phyloP scores from a whole-genome alignment of 2,329 filamentous ascomycete genomes.

The Aureobasidium sp. region DNA sequence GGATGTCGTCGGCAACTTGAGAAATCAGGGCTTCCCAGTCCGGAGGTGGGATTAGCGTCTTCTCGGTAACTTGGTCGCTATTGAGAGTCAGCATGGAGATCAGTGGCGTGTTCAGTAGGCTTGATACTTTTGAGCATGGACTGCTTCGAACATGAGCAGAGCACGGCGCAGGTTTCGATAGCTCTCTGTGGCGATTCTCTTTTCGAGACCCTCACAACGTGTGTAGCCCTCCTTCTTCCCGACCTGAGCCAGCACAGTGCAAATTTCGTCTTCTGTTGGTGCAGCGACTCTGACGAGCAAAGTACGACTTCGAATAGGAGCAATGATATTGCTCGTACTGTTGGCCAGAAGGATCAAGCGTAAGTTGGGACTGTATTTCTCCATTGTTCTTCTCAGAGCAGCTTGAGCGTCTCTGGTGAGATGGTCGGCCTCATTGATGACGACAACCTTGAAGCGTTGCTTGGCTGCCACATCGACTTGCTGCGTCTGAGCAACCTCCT shows the following conservation, averaged over 20 bases:
- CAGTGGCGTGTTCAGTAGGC: conserved; percentile 26
- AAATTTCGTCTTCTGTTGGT: conserved; percentile 79
- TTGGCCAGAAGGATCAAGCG: conserved; percentile 88
- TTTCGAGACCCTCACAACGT: conserved; percentile 66
- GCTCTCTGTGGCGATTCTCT: conserved; percentile 81
- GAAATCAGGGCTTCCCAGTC: conserved; percentile 93
- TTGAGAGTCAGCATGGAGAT: background rate
- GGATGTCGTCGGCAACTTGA: conserved; percentile 86
- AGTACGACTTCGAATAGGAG: conserved; percentile 89
- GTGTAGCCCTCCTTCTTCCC: conserved; percentile 80
- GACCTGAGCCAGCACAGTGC: conserved; percentile 59
- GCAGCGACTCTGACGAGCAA: conserved; percentile 87
- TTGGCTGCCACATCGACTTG: conserved; percentile 90
- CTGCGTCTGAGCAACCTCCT: conserved; percentile 97
- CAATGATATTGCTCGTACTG: conserved; percentile 96
- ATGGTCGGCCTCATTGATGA: conserved; percentile 98
- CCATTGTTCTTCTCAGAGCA: conserved; percentile 90
- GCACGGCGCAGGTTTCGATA: conserved; percentile 84
- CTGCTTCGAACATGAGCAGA: conserved; percentile 92
- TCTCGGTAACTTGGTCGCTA: conserved; percentile 84
- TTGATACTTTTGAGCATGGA: conserved; percentile 89
- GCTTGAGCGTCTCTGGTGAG: conserved; percentile 91
- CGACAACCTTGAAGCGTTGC: conserved; percentile 95
- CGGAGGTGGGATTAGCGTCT: conserved; percentile 82
- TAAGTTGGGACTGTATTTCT: conserved; percentile 96